A percentile compares a stretch with the other conserved stretches of the same genome.
phyloP scores from a whole-genome alignment of 495 filamentous ascomycete species.

The Neurospora tetrasperma region DNA sequence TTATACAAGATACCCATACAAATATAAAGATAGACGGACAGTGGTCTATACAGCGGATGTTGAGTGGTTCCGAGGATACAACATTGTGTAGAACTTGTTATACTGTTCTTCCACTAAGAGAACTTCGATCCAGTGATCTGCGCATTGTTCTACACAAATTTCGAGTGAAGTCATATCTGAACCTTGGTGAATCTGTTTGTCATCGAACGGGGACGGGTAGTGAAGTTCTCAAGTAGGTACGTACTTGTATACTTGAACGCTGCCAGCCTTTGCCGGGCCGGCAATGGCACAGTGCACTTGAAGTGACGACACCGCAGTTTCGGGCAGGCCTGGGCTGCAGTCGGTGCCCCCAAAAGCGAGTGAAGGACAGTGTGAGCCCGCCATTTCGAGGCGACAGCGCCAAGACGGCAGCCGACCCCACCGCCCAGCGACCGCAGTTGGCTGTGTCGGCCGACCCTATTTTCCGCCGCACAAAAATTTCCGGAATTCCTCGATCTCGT shows the following conservation, averaged over 20 bases:
- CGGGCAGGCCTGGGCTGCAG: background rate
- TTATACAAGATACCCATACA: background rate
- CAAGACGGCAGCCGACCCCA: background rate
- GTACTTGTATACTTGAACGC: background rate
- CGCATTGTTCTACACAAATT: background rate
- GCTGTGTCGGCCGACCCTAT: conserved; percentile 19
- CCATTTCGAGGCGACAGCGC: background rate
- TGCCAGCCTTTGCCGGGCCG: background rate
- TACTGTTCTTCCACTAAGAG: background rate
- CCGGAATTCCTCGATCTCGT: conserved; percentile 16
- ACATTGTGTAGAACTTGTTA: too few relatives aligned
- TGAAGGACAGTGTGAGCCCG: background rate
- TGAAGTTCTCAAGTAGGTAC: background rate
- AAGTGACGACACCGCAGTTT: background rate
- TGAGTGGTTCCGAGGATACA: background rate
- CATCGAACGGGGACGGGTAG: background rate
- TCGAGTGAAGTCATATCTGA: background rate
- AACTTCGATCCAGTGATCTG: background rate
- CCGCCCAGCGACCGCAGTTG: background rate
- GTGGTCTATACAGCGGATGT: background rate
- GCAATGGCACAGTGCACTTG: background rate
- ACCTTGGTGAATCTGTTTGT: background rate
- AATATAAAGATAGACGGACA: background rate
- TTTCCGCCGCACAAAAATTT: conserved; percentile 34
- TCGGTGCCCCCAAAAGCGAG: background rate